Base-by-base conservation (phyloP, 192 early-diverging fungal species). In the Mortierella alpina region DNA sequence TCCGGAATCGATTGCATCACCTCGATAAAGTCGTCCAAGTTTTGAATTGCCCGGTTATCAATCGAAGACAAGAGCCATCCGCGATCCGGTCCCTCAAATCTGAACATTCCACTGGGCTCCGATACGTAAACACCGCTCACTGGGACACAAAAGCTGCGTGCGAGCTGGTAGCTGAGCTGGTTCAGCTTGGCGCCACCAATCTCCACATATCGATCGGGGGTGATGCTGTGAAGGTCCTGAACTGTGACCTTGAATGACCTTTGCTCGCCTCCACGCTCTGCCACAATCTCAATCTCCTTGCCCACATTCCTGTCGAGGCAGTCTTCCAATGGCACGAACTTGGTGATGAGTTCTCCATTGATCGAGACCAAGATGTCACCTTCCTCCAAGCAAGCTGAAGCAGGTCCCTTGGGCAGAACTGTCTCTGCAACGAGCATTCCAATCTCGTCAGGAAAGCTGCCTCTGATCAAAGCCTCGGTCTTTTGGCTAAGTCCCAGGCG, bases 121-220 rank as follows among this genome's bases (percentile, higher is more conserved):
- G 92, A 81, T 5, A 96, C 90, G 86, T 94, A 95, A 2, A 96
- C 94, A 41, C 96, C 97, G 44, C 83, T 73, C n/a, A 90, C 87
- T 17, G 93, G 92, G 40, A 90, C 82, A 65, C 88, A 88, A 68
- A 90, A 91, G 18, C 85, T 80, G 62, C 91, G 85, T 6, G 93
- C 93, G 20, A 95, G 84, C 67, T 93, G 91, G 68, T 92, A 93
- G 20, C 91, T 91, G 3, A 95, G 84, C 59, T 91, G 82, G 75
- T 93, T 88, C 40, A 93, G 75, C 66, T 91, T 93, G 39, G 89
- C 90, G 17, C 95, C 95, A 59, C 96, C 96, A 66, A 95, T 89
- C 72, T 95, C 91, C 6, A 98, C 89, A 84, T 91, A 94, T 12
- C 92, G 87, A 72, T 95, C 90, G 7, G 96, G 95, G 1, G 95